These are phyloP conservation scores for Diutina rugosa DNA, from an alignment of 1,139 yeast species.

Conservation along the genomic window DNA sequence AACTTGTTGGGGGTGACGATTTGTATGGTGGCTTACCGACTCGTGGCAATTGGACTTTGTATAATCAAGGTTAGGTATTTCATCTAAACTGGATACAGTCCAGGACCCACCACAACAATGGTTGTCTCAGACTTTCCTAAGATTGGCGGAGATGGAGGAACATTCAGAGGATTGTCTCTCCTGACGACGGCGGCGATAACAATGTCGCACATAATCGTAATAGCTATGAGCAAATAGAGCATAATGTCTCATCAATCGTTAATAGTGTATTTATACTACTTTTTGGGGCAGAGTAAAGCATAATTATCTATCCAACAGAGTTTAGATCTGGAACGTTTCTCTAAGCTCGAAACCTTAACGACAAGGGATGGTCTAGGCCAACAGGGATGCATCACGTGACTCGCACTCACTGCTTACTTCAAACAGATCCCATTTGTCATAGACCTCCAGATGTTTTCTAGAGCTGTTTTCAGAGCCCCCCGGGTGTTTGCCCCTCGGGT, in stretches of 20 bases:
- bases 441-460: background rate
- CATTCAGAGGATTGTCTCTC: background rate
- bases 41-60: slow-evolving; percentile 12
- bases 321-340: background rate
- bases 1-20: slow-evolving; percentile 23
- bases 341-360: background rate
- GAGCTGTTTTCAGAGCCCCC: background rate
- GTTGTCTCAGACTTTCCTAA: background rate
- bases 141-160: background rate
- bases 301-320: background rate
- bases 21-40: slow-evolving; percentile 21
- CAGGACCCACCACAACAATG: background rate
- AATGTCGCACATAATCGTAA: background rate
- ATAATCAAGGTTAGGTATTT: background rate
- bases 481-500: background rate
- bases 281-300: background rate
- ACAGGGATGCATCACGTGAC: background rate
- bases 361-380: background rate
- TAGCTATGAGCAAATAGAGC: background rate
- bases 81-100: background rate
- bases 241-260: background rate
- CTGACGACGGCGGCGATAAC: background rate
- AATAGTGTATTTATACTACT: background rate
- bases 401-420: background rate
- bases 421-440: background rate